Percentiles rank a stretch among this genome's conserved stretches.
phyloP scores from a whole-genome alignment of 805 yeast species.

The Candida ovalis region DNA sequence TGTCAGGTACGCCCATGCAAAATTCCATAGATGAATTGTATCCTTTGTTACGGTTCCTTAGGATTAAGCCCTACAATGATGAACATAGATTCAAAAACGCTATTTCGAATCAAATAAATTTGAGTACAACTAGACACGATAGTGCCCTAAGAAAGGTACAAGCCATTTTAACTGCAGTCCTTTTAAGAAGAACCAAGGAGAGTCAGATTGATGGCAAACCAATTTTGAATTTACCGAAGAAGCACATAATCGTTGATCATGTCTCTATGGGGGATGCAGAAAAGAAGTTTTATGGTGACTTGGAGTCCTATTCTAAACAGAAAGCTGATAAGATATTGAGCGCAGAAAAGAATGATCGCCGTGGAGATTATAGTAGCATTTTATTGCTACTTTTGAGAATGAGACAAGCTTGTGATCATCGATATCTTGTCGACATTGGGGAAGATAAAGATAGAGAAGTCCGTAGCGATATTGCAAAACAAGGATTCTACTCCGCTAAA shows the following conservation, averaged over 20 bases:
- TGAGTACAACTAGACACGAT: slow-evolving; percentile 21
- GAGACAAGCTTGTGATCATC: slow-evolving; percentile 86
- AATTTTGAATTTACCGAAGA: slow-evolving; percentile 64
- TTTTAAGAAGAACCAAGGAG: slow-evolving; percentile 71
- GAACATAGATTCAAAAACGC: slow-evolving; percentile 51
- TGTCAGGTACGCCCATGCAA: slow-evolving; percentile 61
- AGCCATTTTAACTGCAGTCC: slow-evolving; percentile 65
- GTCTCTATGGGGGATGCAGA: slow-evolving; percentile 55
- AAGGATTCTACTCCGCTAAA: slow-evolving; percentile 23
- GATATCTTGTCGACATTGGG: slow-evolving; percentile 68
- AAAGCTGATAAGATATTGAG: slow-evolving; percentile 46
- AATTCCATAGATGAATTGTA: slow-evolving; percentile 51
- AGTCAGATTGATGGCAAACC: slow-evolving; percentile 77
- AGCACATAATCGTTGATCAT: slow-evolving; percentile 43
- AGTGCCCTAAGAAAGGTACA: slow-evolving; percentile 56
- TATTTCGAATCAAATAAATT: slow-evolving; percentile 53
- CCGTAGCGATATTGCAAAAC: slow-evolving; percentile 32
- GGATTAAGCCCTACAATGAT: slow-evolving; percentile 60
- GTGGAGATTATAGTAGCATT: slow-evolving; percentile 49
- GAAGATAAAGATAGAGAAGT: slow-evolving; percentile 36
- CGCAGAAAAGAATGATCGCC: slow-evolving; percentile 14
- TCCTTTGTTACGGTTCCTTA: slow-evolving; percentile 48
- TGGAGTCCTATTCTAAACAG: slow-evolving; percentile 53
- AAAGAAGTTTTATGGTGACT: slow-evolving; percentile 47
- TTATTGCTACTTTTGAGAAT: slow-evolving; percentile 70